phyloP scores from a whole-genome alignment of 164 flowering plant species.

The Aristolochia contorta region DNA sequence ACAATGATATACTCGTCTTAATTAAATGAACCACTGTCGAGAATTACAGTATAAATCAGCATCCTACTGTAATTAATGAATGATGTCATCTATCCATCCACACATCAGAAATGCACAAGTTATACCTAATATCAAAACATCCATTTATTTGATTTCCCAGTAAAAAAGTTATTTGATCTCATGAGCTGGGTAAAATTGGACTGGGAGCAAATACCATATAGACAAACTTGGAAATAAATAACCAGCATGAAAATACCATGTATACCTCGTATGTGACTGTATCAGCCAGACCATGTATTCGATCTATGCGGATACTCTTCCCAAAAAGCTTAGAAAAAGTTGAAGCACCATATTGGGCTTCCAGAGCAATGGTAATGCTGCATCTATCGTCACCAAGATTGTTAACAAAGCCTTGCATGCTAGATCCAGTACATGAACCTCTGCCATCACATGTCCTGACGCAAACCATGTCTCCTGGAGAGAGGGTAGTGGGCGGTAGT shows the following conservation, averaged over 20 bases:
- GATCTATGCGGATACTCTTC: constrained; percentile 78
- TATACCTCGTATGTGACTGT: constrained; percentile 81
- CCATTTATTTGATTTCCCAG: too few species aligned
- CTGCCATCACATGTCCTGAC: constrained; percentile 75
- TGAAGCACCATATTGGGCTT: constrained; percentile 82
- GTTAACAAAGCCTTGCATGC: constrained; percentile 84
- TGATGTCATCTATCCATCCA: too few species aligned
- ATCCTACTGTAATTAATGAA: too few species aligned
- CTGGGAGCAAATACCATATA: too few species aligned
- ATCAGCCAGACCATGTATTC: constrained; percentile 89
- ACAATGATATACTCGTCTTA: too few species aligned
- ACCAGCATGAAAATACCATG: not conserved
- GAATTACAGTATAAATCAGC: too few species aligned
- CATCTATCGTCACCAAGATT: constrained; percentile 85
- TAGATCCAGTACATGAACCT: constrained; percentile 81
- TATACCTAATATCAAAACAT: too few species aligned
- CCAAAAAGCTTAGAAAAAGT: constrained; percentile 93
- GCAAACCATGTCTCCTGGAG: constrained; percentile 97
- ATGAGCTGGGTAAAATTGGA: not conserved
- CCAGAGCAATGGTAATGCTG: constrained; percentile 72
- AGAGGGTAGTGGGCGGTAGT: constrained; percentile 81
- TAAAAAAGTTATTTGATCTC: too few species aligned
- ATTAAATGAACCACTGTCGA: too few species aligned
- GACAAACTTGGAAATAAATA: not conserved
- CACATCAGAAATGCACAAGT: too few species aligned